Evolutionary conservation across 371 early-diverging fungal genomes (phyloP), one percentile per base, ranked within the genome.

Genomic region (Coemansia sp.): DNA sequence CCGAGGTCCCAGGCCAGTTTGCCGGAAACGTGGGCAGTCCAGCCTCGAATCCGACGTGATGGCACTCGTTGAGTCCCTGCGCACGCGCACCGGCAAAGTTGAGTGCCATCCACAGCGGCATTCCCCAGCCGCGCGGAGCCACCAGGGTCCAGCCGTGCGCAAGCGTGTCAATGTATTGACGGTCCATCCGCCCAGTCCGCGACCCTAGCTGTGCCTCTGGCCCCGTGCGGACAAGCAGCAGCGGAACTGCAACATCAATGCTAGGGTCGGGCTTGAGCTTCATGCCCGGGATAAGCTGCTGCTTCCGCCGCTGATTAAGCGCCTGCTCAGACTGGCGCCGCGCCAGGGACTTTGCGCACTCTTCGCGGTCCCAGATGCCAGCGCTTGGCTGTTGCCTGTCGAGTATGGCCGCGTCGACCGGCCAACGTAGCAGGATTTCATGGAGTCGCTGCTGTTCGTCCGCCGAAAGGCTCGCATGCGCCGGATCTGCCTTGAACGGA

Each of bases 11-110:
- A 9, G 86, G 85, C 71, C 77, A 88, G 61, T 87, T 82, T 43
- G 78, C 76, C 20, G 89, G 89, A 53, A 82, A 88, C 32, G 67
- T 70, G 0, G 88, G 80, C 35, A 82, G 52, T 0, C 79, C 81
- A 5, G 83, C 65, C 62, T 88, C 89, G 47, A 85, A 84, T 32
- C 76, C 74, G 8, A 82, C 26, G 45, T 70, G 70, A 38, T 74
- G 68, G 4, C 78, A 71, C 47, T 89, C 87, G 5, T 76, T 63
- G 32, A 85, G 57, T 0, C 92, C 94, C 35, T 86, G 89, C 1
- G 86, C 88, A 35, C 93, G 85, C 1, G 90, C 93, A 11, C 96
- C 98, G 0, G 93, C 93, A 83, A 91, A 96, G 7, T 88, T 79
- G 9, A 97, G 78, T 8, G 90, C 84, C 73, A 90, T 88, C 96